Evolutionary conservation across 192 early-diverging fungal species (phyloP).

Genomic region (Dimargaris verticillata): DNA sequence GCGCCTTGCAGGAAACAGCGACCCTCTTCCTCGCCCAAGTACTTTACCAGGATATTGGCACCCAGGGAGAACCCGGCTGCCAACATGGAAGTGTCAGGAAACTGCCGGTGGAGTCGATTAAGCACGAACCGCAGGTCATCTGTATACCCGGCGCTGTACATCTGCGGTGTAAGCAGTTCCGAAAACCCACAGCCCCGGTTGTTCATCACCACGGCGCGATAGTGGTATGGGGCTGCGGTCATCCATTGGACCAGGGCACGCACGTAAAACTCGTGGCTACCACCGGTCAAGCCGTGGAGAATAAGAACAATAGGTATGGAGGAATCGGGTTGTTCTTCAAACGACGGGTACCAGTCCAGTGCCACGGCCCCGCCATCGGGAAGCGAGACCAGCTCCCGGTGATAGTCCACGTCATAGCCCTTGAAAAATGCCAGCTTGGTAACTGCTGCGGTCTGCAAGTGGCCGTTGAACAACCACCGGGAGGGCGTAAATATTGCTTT

Average conservation of each 20-base stretch:
- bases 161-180: conserved; percentile 51
- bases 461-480: conserved; percentile 49
- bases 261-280: conserved; percentile 81
- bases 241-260: conserved; percentile 47
- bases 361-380: conserved; percentile 75
- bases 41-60: conserved; percentile 83
- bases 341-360: conserved; percentile 69
- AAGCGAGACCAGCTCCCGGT: conserved; percentile 44
- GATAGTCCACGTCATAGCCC: conserved; percentile 34
- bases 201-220: conserved; percentile 74
- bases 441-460: conserved; percentile 65
- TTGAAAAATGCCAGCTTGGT: conserved; percentile 24
- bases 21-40: conserved; percentile 65
- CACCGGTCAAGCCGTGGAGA: conserved; percentile 83
- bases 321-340: conserved; percentile 31
- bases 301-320: conserved; percentile 63
- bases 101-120: conserved; percentile 30
- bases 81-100: conserved; percentile 48
- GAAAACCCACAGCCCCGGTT: conserved; percentile 77
- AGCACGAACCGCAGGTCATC: conserved; percentile 54
- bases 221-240: conserved; percentile 32
- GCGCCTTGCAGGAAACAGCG: conserved; percentile 56
- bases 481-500: conserved; percentile 49
- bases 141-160: conserved; percentile 72
- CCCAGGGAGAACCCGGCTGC: conserved; percentile 84